Conservation (phyloP, 2,329 filamentous ascomycete species). For the Penicillium sp. region DNA sequence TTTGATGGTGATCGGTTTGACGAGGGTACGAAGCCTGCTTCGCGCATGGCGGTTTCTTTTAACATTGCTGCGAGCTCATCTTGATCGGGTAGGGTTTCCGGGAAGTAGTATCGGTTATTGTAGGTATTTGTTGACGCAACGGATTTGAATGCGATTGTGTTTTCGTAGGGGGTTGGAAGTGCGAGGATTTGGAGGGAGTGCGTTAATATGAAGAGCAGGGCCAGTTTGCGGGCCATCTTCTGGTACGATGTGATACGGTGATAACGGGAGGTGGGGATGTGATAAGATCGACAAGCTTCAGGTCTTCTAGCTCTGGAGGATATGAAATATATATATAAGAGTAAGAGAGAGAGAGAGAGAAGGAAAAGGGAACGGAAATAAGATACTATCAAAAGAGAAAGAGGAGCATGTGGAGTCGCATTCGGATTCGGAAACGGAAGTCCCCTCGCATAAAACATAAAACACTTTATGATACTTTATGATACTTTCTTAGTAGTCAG, state of each 20-base stretch:
- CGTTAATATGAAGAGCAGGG: background rate
- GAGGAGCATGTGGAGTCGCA: background rate
- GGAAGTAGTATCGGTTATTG: constrained; percentile 18
- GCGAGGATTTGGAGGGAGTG: background rate
- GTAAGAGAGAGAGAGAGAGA: background rate
- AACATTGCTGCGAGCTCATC: constrained; percentile 11
- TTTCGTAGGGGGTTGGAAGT: background rate
- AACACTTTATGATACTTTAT: no score
- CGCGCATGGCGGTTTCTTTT: constrained; percentile 10
- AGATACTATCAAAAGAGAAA: background rate
- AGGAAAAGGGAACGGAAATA: background rate
- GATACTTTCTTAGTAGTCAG: no score
- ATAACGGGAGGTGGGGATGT: background rate
- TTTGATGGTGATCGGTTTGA: background rate
- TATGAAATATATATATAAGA: no score
- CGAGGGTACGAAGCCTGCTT: constrained; percentile 12
- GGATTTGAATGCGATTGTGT: background rate
- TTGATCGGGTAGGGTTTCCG: constrained; percentile 16
- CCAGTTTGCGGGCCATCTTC: background rate
- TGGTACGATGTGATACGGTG: background rate
- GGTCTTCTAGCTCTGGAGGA: no score
- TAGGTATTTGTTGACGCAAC: background rate
- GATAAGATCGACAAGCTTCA: background rate
- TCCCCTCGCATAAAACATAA: background rate
- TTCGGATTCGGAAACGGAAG: background rate